phyloP scores from a whole-genome alignment of 2,329 filamentous ascomycete genomes.

The Penicillium capsulatum region DNA sequence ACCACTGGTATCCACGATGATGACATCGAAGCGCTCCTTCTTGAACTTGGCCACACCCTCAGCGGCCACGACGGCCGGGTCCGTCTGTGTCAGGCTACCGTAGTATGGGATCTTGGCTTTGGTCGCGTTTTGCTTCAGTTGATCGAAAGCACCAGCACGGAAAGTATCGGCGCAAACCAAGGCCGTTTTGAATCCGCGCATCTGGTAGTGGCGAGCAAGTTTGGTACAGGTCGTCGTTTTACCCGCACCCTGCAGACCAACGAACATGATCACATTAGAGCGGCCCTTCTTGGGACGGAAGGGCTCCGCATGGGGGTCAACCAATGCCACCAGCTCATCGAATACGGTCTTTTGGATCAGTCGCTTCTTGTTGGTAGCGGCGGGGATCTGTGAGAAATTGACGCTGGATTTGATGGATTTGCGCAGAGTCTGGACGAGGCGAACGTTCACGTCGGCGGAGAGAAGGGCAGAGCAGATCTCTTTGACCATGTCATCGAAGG shows the following conservation, averaged over 20 bases:
- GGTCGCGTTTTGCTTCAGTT: slow-evolving; percentile 97
- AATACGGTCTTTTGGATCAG: slow-evolving; percentile 97
- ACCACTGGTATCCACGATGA: slow-evolving; percentile 96
- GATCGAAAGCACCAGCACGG: slow-evolving; percentile 95
- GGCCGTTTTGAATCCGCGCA: slow-evolving; percentile 85
- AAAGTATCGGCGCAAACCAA: slow-evolving; percentile 98
- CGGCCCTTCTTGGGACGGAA: slow-evolving; percentile 98
- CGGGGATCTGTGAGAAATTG: slow-evolving; percentile 89
- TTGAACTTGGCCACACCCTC: slow-evolving; percentile 99
- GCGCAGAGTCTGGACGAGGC: slow-evolving; percentile 82
- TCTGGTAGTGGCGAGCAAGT: slow-evolving; percentile 89
- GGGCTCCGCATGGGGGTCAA: slow-evolving; percentile 89
- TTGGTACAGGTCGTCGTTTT: slow-evolving; percentile 99
- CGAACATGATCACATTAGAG: slow-evolving; percentile 98
- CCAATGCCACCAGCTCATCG: slow-evolving; percentile 90
- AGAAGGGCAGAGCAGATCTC: slow-evolving; percentile 94
- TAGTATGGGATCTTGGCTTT: slow-evolving; percentile 99
- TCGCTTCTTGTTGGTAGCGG: slow-evolving; percentile 95
- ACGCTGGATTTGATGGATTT: slow-evolving; percentile 88
- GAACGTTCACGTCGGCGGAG: slow-evolving; percentile 95
- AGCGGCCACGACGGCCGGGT: slow-evolving; percentile 86
- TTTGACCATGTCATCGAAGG: slow-evolving; percentile 97
- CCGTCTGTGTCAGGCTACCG: slow-evolving; percentile 91
- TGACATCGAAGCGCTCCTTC: slow-evolving; percentile 96
- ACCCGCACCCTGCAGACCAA: slow-evolving; percentile 92